phyloP scores from a whole-genome alignment of 108 stramenopile species.

The Craspedostauros australis region DNA sequence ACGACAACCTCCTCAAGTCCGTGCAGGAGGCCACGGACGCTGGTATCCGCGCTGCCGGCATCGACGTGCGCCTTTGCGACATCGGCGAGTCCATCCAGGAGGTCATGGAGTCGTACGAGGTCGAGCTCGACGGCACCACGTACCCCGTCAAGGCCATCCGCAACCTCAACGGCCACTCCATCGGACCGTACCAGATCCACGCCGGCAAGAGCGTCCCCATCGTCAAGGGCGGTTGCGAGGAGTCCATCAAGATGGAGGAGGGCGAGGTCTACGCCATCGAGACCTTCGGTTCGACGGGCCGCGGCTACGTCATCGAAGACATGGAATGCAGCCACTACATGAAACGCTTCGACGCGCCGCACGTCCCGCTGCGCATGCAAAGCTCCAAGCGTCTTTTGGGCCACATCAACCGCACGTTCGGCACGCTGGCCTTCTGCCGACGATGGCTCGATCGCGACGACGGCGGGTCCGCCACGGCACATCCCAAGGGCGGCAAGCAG shows the following conservation, averaged over 20 bases:
- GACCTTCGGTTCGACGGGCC: conserved; percentile 96
- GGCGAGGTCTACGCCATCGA: conserved; percentile 98
- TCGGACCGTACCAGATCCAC: conserved; percentile 97
- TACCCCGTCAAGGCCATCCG: conserved; percentile 93
- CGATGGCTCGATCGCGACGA: conserved; percentile 97
- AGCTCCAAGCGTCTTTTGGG: conserved; percentile 84
- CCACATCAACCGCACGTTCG: conserved; percentile 99
- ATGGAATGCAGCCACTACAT: conserved; percentile 99
- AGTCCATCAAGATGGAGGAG: conserved; percentile 96
- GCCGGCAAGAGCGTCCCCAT: conserved; percentile 96
- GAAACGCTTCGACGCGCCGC: conserved; percentile 94
- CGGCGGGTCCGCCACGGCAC: conserved; percentile 84
- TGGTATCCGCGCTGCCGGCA: conserved; percentile 90
- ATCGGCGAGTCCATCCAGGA: conserved; percentile 95
- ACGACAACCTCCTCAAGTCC: conserved; percentile 88
- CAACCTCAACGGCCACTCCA: conserved; percentile 97
- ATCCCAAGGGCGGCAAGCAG: conserved; percentile 87
- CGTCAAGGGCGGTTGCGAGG: conserved; percentile 87
- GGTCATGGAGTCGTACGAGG: conserved; percentile 98
- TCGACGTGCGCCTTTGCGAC: conserved; percentile 96
- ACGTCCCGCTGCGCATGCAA: conserved; percentile 91
- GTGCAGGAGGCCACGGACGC: conserved; percentile 93
- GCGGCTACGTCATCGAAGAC: conserved; percentile 96
- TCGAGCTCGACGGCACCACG: conserved; percentile 88
- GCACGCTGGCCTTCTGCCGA: conserved; percentile 97